Conservation (phyloP, 331 rosid genomes). For the Dryas integrifolia region DNA sequence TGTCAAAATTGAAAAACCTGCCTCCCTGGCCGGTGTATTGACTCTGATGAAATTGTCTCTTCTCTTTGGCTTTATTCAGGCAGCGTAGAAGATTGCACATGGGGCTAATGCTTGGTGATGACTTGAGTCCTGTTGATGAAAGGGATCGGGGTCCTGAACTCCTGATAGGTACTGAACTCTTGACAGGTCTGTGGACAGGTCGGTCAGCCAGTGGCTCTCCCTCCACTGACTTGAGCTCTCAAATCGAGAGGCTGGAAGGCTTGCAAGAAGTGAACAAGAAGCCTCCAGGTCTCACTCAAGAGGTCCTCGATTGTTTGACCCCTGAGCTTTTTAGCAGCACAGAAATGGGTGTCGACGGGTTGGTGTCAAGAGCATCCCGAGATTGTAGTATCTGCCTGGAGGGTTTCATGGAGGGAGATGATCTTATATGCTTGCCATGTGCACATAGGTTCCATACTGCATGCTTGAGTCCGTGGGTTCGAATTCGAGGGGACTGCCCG, state of each 20-base stretch:
- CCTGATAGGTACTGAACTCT: conserved; percentile 24
- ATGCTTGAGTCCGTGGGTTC: conserved; percentile 83
- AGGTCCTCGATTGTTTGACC: conserved; percentile 53
- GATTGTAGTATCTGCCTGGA: conserved; percentile 93
- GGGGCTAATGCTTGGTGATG: conserved; percentile 16
- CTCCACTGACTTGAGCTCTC: conserved; percentile 45
- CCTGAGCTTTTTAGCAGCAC: conserved; percentile 43
- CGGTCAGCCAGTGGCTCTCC: conserved; percentile 25
- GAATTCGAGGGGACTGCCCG: conserved; percentile 75
- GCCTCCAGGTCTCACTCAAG: conserved; percentile 73
- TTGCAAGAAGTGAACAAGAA: conserved; percentile 43
- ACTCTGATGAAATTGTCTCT: conserved; percentile 10
- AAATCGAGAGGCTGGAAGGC: conserved; percentile 41
- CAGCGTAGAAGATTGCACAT: conserved; percentile 20
- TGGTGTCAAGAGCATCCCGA: conserved; percentile 28
- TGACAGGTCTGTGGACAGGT: conserved; percentile 29
- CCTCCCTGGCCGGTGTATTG: background rate
- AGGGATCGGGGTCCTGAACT: conserved; percentile 35
- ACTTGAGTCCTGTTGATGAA: conserved; percentile 20
- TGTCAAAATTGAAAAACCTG: background rate
- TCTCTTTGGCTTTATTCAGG: conserved; percentile 29
- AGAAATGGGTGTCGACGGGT: conserved; percentile 19
- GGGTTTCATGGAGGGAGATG: conserved; percentile 57
- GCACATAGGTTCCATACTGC: conserved; percentile 67
- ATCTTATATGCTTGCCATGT: conserved; percentile 62